Evolutionary conservation across 2,329 filamentous ascomycete species (phyloP), one percentile per base, ranked within the genome.

Genomic region (Pestalotiopsis fici): DNA sequence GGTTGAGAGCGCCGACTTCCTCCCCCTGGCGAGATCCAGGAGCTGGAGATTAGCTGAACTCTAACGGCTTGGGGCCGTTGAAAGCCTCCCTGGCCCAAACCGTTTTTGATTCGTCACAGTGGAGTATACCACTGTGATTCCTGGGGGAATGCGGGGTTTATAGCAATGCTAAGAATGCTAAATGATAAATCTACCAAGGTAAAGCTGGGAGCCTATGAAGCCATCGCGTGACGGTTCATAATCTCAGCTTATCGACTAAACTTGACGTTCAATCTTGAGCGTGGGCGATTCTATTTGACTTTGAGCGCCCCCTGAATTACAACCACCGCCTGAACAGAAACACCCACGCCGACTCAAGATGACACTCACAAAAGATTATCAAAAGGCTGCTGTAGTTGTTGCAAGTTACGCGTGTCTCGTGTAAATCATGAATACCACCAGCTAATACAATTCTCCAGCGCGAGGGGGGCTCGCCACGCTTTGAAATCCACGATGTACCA

Each of bases 401-500:
- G 60, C 39, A 54, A 50, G 60, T 63, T 23, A 43, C 35, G 11
- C 60, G n/a, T 47, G 9, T 4, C 18, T 6, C 23, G 9, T 35
- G 4, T 2, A 27, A 28, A 39, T 31, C 57, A 60, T 18, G n/a
- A 1, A 4, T 27, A n/a, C 23, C 18, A n/a, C n/a, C 43, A 50
- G 43, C 43, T 57, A 31, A 57, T 6, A 31, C 7, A 12, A 12
- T 25, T 57, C 23, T 57, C 3, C 28, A 60, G 57, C 57, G 37
- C 37, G 39, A 50, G 25, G 57, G 57, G 9, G 39, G 59, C 21
- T 9, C 27, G 5, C 57, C 23, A 3, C 50, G 31, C n/a, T 73
- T 77, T 59, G 69, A 70, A 43, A 50, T 77, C 23, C 69, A 67
- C 9, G 43, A 68, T 18, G 69, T 75, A 15, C 68, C 75, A 3